These are phyloP conservation scores for Shiraia sp. DNA, from an alignment of 2,329 filamentous ascomycete species.

Conservation along the genomic window DNA sequence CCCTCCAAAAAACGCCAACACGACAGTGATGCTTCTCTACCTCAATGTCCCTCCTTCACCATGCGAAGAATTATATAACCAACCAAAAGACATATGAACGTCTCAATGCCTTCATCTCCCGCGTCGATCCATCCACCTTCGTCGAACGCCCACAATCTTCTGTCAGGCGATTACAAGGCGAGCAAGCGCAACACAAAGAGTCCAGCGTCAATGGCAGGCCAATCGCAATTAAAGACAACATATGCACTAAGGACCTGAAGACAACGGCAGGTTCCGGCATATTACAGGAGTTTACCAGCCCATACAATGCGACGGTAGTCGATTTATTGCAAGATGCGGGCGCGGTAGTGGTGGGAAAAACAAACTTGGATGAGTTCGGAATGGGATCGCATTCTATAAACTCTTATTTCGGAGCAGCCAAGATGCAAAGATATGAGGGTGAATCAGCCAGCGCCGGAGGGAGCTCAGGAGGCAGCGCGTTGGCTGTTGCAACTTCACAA, in stretches of 20 bases:
- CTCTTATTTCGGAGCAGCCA: slow-evolving; percentile 69
- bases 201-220: slow-evolving; percentile 33
- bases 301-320: slow-evolving; percentile 83
- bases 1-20: slow-evolving; percentile 11
- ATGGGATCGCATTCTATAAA: slow-evolving; percentile 84
- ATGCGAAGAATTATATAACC: slow-evolving; percentile 40
- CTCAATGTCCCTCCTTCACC: slow-evolving; percentile 46
- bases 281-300: slow-evolving; percentile 68
- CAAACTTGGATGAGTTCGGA: slow-evolving; percentile 94
- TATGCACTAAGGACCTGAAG: slow-evolving; percentile 48
- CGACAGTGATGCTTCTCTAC: slow-evolving; percentile 25
- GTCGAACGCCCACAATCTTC: slow-evolving; percentile 24
- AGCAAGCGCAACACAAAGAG: slow-evolving; percentile 1
- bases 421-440: slow-evolving; percentile 50
- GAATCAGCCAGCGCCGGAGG: slow-evolving; percentile 42
- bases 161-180: background rate
- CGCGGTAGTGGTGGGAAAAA: slow-evolving; percentile 72
- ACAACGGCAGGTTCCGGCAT: slow-evolving; percentile 85
- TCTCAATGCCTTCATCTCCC: slow-evolving; percentile 46
- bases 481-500: slow-evolving; percentile 71
- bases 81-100: slow-evolving; percentile 36
- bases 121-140: slow-evolving; percentile 24
- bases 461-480: slow-evolving; percentile 91
- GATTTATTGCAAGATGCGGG: slow-evolving; percentile 66
- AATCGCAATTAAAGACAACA: slow-evolving; percentile 57